These are phyloP conservation scores for Jaapia argillacea DNA, from an alignment of 768 basidiomycete species.

Conservation along the genomic window DNA sequence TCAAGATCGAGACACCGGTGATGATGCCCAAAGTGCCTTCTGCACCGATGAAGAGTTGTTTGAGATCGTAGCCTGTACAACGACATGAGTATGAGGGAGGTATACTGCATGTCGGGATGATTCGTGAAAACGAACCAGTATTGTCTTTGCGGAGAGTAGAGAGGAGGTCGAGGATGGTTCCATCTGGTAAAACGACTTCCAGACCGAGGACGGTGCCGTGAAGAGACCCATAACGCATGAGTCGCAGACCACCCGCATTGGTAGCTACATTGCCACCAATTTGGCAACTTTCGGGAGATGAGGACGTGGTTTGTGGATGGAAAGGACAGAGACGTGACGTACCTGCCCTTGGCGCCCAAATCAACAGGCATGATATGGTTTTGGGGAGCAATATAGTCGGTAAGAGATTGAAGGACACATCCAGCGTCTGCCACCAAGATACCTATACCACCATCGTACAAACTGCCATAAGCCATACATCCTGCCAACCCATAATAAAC, in stretches of 20 bases:
- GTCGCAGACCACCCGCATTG: conserved; percentile 93
- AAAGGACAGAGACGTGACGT: conserved; percentile 9
- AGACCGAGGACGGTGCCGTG: conserved; percentile 93
- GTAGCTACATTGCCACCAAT: conserved; percentile 97
- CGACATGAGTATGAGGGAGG: neutral
- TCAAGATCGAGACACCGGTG: conserved; percentile 90
- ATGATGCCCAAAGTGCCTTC: conserved; percentile 96
- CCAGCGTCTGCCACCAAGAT: conserved; percentile 91
- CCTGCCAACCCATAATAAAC: too few relatives aligned
- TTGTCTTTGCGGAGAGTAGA: conserved; percentile 95
- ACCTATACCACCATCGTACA: conserved; percentile 32
- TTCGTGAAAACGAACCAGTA: conserved; percentile 50
- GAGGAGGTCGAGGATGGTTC: conserved; percentile 81
- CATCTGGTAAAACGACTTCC: conserved; percentile 93
- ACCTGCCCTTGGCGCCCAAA: conserved; percentile 94
- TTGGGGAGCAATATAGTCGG: conserved; percentile 76
- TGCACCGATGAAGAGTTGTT: conserved; percentile 95
- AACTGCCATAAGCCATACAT: conserved; percentile 5
- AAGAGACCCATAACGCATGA: conserved; percentile 89
- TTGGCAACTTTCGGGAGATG: conserved; percentile 57
- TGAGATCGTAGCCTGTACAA: conserved; percentile 84
- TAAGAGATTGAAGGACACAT: conserved; percentile 82
- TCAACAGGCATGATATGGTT: conserved; percentile 97
- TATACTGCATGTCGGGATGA: neutral
- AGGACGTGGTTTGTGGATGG: neutral